These are phyloP conservation scores for Porpolomopsis calyptriformis DNA, from an alignment of 768 basidiomycete species.

Conservation along the genomic window DNA sequence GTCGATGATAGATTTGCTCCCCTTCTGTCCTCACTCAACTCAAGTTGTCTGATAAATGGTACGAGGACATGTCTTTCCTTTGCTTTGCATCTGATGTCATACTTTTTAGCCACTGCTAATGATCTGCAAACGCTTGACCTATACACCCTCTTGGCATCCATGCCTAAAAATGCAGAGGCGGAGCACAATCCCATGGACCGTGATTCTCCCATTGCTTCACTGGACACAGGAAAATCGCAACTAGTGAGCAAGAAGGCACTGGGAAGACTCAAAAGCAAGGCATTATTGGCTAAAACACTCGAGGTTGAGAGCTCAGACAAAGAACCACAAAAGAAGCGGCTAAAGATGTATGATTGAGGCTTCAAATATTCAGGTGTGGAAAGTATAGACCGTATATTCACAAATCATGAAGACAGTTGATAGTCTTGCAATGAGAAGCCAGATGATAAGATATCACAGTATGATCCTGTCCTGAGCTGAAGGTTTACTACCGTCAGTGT, in stretches of 20 bases:
- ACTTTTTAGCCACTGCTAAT: slow-evolving; percentile 32
- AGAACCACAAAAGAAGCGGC: slow-evolving; percentile 26
- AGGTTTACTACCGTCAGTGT: too few relatives aligned
- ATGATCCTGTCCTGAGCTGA: neutral
- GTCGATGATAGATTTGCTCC: slow-evolving; percentile 16
- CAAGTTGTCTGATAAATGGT: slow-evolving; percentile 38
- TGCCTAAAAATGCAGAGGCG: slow-evolving; percentile 49
- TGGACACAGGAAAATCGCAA: slow-evolving; percentile 10
- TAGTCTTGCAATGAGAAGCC: too few relatives aligned
- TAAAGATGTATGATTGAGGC: slow-evolving; percentile 13
- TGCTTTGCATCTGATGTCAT: neutral
- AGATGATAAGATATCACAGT: neutral
- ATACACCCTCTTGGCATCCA: slow-evolving; percentile 42
- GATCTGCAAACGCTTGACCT: slow-evolving; percentile 48
- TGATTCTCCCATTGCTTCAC: slow-evolving; percentile 10
- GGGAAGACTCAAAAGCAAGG: slow-evolving; percentile 44
- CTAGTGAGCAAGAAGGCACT: slow-evolving; percentile 34
- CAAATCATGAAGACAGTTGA: too few relatives aligned
- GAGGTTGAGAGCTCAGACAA: slow-evolving; percentile 9
- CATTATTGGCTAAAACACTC: slow-evolving; percentile 26
- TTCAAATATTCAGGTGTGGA: too few relatives aligned
- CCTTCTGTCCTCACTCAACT: slow-evolving; percentile 37
- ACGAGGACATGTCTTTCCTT: slow-evolving; percentile 7
- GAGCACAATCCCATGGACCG: slow-evolving; percentile 33
- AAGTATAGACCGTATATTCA: too few relatives aligned